Evolutionary conservation across 2,329 filamentous ascomycete genomes (phyloP).

Genomic region (Fusarium ramigenum): DNA sequence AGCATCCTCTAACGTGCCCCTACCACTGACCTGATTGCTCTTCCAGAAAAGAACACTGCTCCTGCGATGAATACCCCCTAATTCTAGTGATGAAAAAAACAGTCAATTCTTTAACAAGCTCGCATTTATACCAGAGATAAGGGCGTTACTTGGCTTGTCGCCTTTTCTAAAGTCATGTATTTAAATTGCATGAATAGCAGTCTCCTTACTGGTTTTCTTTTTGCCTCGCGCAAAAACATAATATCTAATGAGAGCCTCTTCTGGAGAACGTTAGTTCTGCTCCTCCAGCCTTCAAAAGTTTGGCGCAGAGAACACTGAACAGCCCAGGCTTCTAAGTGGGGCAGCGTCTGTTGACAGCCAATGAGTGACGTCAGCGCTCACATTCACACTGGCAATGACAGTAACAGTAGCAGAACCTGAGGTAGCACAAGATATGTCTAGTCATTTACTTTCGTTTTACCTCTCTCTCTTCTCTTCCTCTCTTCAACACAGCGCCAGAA

Average conservation of each 20-base stretch:
- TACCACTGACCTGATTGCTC: neutral
- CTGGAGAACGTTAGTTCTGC: too few relatives aligned
- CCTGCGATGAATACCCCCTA: neutral
- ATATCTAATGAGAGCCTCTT: too few relatives aligned
- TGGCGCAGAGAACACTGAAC: too few relatives aligned
- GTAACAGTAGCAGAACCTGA: neutral
- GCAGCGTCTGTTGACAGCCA: fast-evolving
- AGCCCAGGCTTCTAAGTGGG: fast-evolving
- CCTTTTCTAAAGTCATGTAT: too few relatives aligned
- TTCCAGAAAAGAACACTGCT: neutral
- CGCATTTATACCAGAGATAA: too few relatives aligned
- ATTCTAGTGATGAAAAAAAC: neutral
- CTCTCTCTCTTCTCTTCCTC: neutral
- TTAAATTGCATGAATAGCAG: too few relatives aligned
- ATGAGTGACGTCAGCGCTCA: neutral
- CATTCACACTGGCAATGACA: neutral
- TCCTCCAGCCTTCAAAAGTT: fast-evolving
- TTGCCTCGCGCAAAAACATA: too few relatives aligned
- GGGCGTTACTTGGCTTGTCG: too few relatives aligned
- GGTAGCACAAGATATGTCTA: neutral
- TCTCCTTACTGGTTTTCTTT: too few relatives aligned
- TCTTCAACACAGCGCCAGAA: neutral
- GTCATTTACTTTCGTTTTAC: too few relatives aligned
- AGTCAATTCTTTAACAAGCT: too few relatives aligned
- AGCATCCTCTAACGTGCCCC: neutral